Base-by-base conservation (phyloP, 148 eudicot species). In the Pharnaceum exiguum region DNA sequence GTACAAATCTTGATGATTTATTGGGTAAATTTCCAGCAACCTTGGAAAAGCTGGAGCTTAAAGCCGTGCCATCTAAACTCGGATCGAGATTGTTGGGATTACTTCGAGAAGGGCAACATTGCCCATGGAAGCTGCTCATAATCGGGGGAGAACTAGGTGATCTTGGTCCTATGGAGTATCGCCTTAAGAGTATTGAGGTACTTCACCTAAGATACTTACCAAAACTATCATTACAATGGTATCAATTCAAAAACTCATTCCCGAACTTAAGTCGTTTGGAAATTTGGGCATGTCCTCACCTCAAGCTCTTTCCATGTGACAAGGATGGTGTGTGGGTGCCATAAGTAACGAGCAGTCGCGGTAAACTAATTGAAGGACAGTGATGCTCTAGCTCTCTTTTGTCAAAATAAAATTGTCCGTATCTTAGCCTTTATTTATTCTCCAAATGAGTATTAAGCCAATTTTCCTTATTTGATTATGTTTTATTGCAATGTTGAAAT, bases 321-420 rank as follows among this genome's bases (percentile, higher is more conserved):
- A 33, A 53, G 5, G 43, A 52, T 43, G 68, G 68, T 42, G 12
- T 65, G 26, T 65, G 65, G 68, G 67, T 18, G n/a, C n/a, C n/a
- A n/a, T n/a, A n/a, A n/a, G n/a, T n/a, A n/a, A n/a, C n/a, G n/a
- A n/a, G n/a, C n/a, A n/a, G n/a, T n/a, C n/a, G n/a, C n/a, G n/a
- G n/a, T n/a, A n/a, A n/a, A n/a, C n/a, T n/a, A n/a, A n/a, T n/a
- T n/a, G n/a, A n/a, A n/a, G n/a, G n/a, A n/a, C n/a, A n/a, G n/a
- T n/a, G n/a, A n/a, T n/a, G n/a, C n/a, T n/a, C n/a, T n/a, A n/a
- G n/a, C n/a, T n/a, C n/a, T n/a, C n/a, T n/a, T n/a, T n/a, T n/a
- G n/a, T n/a, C n/a, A n/a, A n/a, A n/a, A n/a, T n/a, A n/a, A n/a
- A n/a, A n/a, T n/a, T n/a, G n/a, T n/a, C n/a, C n/a, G n/a, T n/a